Evolutionary conservation across 345 rosid genomes (phyloP).

Genomic region (Eucalyptus polybractea): DNA sequence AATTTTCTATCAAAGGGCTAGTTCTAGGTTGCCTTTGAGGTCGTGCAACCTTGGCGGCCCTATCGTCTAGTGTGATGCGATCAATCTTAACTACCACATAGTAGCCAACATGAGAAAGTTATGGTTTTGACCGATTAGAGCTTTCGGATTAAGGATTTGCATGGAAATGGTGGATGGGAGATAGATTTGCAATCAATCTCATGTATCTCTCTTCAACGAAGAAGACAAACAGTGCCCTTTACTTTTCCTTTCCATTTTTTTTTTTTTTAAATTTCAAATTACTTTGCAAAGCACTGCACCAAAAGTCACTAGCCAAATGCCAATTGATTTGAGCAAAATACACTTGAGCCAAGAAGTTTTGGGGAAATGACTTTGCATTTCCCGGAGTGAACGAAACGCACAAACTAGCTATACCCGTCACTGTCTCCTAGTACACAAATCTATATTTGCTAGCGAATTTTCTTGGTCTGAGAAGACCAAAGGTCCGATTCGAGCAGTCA

Average conservation of each 20-base stretch:
- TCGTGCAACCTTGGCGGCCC: background rate
- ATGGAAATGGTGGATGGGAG: background rate
- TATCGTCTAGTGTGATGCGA: background rate
- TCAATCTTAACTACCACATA: background rate
- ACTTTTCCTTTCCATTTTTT: no score
- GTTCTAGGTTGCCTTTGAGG: background rate
- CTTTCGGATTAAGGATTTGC: background rate
- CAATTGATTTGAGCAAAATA: background rate
- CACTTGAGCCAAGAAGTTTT: background rate
- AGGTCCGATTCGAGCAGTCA: background rate
- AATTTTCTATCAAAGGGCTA: background rate
- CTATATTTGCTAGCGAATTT: background rate
- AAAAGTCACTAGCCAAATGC: background rate
- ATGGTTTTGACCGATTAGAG: background rate
- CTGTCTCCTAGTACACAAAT: background rate
- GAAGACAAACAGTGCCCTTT: background rate
- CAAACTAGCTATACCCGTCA: no score
- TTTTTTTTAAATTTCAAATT: no score
- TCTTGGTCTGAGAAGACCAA: background rate
- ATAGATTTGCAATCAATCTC: background rate
- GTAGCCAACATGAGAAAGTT: no score
- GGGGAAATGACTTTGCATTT: background rate
- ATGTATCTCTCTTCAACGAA: background rate
- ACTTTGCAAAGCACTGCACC: background rate
- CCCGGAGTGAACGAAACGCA: background rate